Conservation (phyloP, 768 basidiomycete species). For the Agaricus subrufescens region DNA sequence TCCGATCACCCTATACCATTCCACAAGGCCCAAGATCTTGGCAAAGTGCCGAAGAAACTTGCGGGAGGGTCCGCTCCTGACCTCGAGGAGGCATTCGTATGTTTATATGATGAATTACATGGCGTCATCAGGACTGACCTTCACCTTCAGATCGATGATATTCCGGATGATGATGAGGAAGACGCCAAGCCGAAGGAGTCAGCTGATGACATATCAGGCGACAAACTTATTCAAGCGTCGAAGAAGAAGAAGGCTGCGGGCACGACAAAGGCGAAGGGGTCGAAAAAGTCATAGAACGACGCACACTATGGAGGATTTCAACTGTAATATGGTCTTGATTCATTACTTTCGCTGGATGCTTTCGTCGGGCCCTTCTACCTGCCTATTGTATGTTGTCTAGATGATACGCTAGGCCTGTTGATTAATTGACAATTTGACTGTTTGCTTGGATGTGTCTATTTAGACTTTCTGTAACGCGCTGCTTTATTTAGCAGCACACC, state of each 20-base stretch:
- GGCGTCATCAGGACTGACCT: conserved; percentile 5
- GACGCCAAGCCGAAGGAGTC: conserved; percentile 26
- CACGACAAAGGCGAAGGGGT: conserved; percentile 14
- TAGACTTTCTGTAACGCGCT: no score
- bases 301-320: not conserved
- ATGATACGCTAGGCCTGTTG: no score
- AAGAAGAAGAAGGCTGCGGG: conserved; percentile 36
- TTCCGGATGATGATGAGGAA: conserved; percentile 34
- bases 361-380: no score
- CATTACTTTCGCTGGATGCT: not conserved
- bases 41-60: conserved; percentile 78
- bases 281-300: conserved; percentile 12
- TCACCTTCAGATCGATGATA: conserved; percentile 24
- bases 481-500: no score
- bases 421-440: no score
- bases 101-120: conserved; percentile 6
- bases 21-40: conserved; percentile 81
- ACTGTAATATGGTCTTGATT: not conserved
- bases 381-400: no score
- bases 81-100: conserved; percentile 81
- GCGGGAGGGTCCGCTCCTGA: conserved; percentile 76
- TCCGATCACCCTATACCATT: conserved; percentile 92
- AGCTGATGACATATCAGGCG: conserved; percentile 44
- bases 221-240: conserved; percentile 57
- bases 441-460: no score